phyloP scores from a whole-genome alignment of 2,329 filamentous ascomycete genomes.

The Aspergillus neoniger region DNA sequence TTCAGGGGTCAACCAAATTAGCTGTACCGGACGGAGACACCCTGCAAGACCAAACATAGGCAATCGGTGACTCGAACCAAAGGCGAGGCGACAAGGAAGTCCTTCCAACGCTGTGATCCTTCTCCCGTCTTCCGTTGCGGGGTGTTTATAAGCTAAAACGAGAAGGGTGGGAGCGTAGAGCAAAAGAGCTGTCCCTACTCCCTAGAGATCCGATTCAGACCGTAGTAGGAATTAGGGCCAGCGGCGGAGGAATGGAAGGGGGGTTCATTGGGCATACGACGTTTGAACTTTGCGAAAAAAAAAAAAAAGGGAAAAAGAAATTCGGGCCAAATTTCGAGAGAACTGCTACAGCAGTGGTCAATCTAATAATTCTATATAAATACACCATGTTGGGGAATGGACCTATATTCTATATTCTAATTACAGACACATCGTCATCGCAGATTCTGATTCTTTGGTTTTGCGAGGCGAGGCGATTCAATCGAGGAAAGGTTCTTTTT shows the following conservation, averaged over 20 bases:
- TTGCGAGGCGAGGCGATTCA: conserved; percentile 3
- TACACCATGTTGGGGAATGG: not conserved
- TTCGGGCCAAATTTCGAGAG: not conserved
- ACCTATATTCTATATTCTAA: not conserved
- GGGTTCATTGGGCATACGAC: not conserved
- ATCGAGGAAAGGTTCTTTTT: conserved; percentile 8
- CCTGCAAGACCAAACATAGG: not conserved
- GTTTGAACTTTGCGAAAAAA: too few species aligned
- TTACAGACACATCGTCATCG: conserved; percentile 3
- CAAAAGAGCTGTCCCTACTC: not conserved
- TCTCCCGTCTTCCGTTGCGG: conserved; percentile 1
- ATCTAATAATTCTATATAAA: not conserved
- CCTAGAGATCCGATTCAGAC: not conserved
- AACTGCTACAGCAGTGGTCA: not conserved
- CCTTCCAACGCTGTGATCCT: not conserved
- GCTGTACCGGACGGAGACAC: conserved; percentile 3
- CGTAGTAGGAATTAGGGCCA: not conserved
- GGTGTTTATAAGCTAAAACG: not conserved
- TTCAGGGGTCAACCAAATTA: conserved; percentile 2
- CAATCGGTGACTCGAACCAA: not conserved
- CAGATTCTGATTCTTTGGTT: not conserved
- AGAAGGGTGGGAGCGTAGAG: not conserved
- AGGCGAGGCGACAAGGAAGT: not conserved
- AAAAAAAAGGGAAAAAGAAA: too few species aligned
- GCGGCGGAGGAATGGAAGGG: too few species aligned